Percentiles rank a stretch among this genome's conserved stretches.
Evolutionary conservation across 2,329 filamentous ascomycete species (phyloP).

Genomic region (Acarospora socialis): DNA sequence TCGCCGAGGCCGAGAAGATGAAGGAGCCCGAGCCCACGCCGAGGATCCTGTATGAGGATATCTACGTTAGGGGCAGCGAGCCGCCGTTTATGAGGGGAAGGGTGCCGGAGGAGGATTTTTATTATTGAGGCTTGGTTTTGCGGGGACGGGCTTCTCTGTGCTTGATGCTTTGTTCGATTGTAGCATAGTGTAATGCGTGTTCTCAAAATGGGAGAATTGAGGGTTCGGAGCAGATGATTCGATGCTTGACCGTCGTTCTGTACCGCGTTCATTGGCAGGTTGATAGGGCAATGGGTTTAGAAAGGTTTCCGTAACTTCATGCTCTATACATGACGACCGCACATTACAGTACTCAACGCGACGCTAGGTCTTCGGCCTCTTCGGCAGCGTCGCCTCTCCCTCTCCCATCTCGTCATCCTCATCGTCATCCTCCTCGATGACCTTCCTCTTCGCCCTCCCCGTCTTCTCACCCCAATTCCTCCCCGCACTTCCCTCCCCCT

Average conservation of each 20-base stretch:
- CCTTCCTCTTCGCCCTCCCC: slow-evolving; percentile 17
- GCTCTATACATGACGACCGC: no score
- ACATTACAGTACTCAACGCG: neutral
- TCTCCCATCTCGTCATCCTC: slow-evolving; percentile 13
- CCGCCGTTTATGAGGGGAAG: slow-evolving; percentile 77
- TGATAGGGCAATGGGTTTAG: no score
- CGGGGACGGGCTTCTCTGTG: no score
- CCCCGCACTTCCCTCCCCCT: slow-evolving; percentile 15
- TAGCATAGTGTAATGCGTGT: no score
- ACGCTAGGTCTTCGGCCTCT: slow-evolving; percentile 5
- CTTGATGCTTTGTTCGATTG: no score
- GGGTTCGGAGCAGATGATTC: no score
- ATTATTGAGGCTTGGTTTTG: no score
- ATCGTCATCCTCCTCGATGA: slow-evolving; percentile 17
- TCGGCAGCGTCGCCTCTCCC: slow-evolving; percentile 11
- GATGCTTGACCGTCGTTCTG: no score
- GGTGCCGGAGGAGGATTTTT: slow-evolving; percentile 85
- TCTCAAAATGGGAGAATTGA: no score
- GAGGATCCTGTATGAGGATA: slow-evolving; percentile 88
- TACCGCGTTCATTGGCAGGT: no score
- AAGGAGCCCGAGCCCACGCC: slow-evolving; percentile 59
- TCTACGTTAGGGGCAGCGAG: slow-evolving; percentile 81
- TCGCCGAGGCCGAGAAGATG: slow-evolving; percentile 83
- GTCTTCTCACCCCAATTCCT: slow-evolving; percentile 16
- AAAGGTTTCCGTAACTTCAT: no score